Evolutionary conservation across 331 rosid genomes (phyloP), one percentile per base, ranked within the genome.

Genomic region (Pyrus hybrid): DNA sequence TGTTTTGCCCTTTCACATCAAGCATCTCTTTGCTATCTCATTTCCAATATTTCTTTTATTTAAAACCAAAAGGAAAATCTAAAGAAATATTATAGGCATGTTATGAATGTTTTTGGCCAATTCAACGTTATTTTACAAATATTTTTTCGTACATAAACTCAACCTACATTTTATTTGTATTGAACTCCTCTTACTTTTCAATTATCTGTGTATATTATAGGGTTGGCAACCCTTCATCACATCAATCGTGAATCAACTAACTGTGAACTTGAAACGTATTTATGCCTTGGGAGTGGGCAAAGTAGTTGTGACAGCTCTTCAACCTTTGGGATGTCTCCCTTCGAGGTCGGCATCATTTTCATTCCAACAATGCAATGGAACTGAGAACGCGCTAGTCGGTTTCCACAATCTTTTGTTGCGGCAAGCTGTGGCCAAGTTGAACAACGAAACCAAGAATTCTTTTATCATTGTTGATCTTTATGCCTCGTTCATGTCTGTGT

Each of bases 301-400:
- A 79, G 69, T 91, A 61, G 92, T 79, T 12, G 95, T 93, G 68
- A 84, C 75, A 43, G 81, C 80, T 47, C 72, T 86, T 5, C 81
- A 88, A 56, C 97, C 97, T 1, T 73, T 90, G 29, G 98, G 96
- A 3, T 93, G 98, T 63, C 88, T 93, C 30, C 96, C 98, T 4
- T 1, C 0, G 67, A 11, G 1, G 70, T 90, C 98, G 3, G 78
- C 64, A 2, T 1, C 33, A 6, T 60, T 33, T 32, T 80, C 88
- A 1, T 93, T 85, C 70, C 83, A 81, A 28, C 47, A 57, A 8
- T 93, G 98, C 78, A 85, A 87, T 17, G 78, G 29, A 10, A 82
- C 88, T 21, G 5, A 9, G 18, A 90, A 88, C 80, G 1, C 32
- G 37, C 81, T 93, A 1, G 95, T 86, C 7, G 11, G 13, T 7